phyloP scores from a whole-genome alignment of 1,284 basidiomycete genomes.

The Malassezia pachydermatis region DNA sequence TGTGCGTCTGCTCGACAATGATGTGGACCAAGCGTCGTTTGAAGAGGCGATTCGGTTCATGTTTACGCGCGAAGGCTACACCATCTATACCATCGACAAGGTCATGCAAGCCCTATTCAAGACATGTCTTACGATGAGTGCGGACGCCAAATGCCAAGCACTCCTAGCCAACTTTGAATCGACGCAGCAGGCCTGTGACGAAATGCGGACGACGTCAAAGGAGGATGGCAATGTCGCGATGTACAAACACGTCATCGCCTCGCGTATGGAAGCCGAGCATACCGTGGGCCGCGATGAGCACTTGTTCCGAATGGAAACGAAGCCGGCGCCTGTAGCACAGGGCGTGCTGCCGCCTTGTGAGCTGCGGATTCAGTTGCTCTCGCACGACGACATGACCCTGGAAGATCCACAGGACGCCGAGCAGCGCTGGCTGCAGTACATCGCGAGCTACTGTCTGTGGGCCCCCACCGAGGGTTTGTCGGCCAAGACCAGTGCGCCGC shows the following conservation, averaged over 20 bases:
- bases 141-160: conserved; percentile 73
- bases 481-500: conserved; percentile 35
- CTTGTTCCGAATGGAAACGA: conserved; percentile 68
- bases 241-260: conserved; percentile 73
- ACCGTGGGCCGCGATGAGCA: conserved; percentile 79
- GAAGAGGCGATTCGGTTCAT: conserved; percentile 94
- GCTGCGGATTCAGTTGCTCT: conserved; percentile 73
- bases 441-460: conserved; percentile 63
- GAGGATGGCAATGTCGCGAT: conserved; percentile 50
- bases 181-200: conserved; percentile 23
- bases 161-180: conserved; percentile 64
- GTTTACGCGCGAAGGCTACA: conserved; percentile 88
- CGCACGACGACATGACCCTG: conserved; percentile 74
- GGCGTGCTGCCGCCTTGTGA: conserved; percentile 53
- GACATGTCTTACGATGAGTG: conserved; percentile 60
- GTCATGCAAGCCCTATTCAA: conserved; percentile 57
- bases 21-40: conserved; percentile 76
- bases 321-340: not conserved
- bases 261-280: conserved; percentile 69
- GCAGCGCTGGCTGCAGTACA: conserved; percentile 77
- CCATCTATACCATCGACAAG: conserved; percentile 87
- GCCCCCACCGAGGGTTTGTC: conserved; percentile 44
- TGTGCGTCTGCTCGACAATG: conserved; percentile 83
- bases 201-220: conserved; percentile 27
- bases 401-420: conserved; percentile 74